Percentiles rank a stretch among this genome's conserved stretches.
These are phyloP conservation scores for Solanum medicagineum DNA, from an alignment of 257 asterid species.

Conservation along the genomic window DNA sequence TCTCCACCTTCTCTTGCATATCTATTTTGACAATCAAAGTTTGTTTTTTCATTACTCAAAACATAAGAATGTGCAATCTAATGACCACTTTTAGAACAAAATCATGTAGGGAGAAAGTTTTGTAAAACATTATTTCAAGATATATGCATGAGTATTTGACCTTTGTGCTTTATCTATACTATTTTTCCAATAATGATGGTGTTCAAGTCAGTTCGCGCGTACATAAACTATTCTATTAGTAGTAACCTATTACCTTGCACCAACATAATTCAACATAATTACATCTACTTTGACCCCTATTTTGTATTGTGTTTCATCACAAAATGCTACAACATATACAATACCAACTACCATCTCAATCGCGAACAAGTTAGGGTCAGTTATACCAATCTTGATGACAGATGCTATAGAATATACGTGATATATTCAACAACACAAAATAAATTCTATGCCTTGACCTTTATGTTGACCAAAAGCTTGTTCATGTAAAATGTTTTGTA, in stretches of 20 bases:
- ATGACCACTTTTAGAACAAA: not conserved
- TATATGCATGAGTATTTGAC: too few species aligned
- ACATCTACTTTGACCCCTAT: not conserved
- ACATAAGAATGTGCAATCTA: not conserved
- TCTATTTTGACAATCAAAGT: slow-evolving; percentile 22
- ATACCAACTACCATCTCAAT: not conserved
- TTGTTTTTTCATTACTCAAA: not conserved
- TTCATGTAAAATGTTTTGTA: not conserved
- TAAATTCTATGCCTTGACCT: not conserved
- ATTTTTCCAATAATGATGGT: not conserved
- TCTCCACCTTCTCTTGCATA: slow-evolving; percentile 79
- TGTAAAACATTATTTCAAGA: too few species aligned
- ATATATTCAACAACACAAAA: not conserved
- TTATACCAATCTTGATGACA: not conserved
- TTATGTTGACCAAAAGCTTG: not conserved
- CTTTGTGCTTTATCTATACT: too few species aligned
- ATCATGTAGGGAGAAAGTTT: too few species aligned
- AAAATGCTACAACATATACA: not conserved
- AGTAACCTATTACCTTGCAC: not conserved
- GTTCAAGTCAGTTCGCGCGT: not conserved
- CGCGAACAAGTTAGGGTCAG: not conserved
- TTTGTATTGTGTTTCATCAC: not conserved
- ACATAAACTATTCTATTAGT: not conserved
- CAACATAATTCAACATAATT: too few species aligned
- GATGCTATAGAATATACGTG: not conserved